Percentiles rank a stretch among this genome's conserved stretches.
phyloP scores from a whole-genome alignment of 73 alveolate species.

The Symbiodinium pilosum region DNA sequence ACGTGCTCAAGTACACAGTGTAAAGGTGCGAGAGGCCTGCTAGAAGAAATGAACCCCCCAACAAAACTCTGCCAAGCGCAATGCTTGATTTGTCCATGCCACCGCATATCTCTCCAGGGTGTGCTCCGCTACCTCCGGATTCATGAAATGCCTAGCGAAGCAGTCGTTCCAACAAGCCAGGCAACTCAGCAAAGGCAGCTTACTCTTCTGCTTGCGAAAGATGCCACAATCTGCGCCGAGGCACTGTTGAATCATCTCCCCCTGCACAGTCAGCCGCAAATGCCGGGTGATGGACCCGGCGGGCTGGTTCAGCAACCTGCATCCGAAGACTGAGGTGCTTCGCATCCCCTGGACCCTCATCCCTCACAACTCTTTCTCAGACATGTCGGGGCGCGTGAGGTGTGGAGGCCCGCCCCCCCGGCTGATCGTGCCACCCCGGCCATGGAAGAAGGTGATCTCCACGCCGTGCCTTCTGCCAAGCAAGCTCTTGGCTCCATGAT shows the following conservation, averaged over 20 bases:
- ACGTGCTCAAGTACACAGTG: no score
- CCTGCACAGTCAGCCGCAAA: slow-evolving; percentile 39
- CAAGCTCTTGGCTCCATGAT: no score
- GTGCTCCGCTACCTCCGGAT: slow-evolving; percentile 59
- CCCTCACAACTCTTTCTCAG: not conserved
- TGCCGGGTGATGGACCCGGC: slow-evolving; percentile 71
- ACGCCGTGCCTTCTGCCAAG: slow-evolving; percentile 9
- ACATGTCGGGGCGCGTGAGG: slow-evolving; percentile 25
- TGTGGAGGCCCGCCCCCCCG: slow-evolving; percentile 78
- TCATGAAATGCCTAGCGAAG: slow-evolving; percentile 33
- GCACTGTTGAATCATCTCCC: slow-evolving; percentile 37
- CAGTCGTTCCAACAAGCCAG: no score
- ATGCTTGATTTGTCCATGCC: not conserved
- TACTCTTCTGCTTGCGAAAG: not conserved
- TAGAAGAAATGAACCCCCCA: no score
- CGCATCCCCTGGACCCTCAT: no score
- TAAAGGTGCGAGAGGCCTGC: no score
- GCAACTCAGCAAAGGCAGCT: not conserved
- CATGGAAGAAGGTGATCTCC: slow-evolving; percentile 92
- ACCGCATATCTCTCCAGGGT: slow-evolving; percentile 12
- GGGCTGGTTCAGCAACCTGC: slow-evolving; percentile 64
- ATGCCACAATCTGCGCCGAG: not conserved
- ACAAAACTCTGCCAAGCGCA: no score
- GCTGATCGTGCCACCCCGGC: slow-evolving; percentile 73
- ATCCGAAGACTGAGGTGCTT: not conserved